Evolutionary conservation across 2,329 filamentous ascomycete genomes (phyloP), one percentile per base, ranked within the genome.

Genomic region (Trichoderma lentiforme): DNA sequence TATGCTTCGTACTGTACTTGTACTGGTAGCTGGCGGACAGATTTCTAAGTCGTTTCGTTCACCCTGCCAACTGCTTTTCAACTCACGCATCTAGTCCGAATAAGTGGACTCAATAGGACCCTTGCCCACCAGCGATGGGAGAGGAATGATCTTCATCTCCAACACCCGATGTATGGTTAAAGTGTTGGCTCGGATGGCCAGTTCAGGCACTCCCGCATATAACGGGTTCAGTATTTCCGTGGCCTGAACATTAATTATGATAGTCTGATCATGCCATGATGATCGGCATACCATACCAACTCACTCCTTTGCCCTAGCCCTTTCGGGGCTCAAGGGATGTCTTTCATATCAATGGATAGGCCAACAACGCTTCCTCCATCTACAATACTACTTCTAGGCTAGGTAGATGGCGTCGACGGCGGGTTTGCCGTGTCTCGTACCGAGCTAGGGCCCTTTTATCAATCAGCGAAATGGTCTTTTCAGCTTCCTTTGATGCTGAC

Each of bases 261-360:
- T 57, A 67, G n/a, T 21, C 18, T 56, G 26, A 60, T 60, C 56
- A 60, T 68, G 65, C 65, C 36, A 47, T 68, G 53, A 43, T 60
- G 65, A 60, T 68, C 65, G 65, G n/a, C 53, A 60, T n/a, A 24
- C 65, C 65, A 43, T 43, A 67, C 24, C 64, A 68, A 68, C 34
- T 14, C 34, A n/a, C 32, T 26, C 57, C 32, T 43, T 39, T 24
- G 26, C 18, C 43, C 53, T 68, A 32, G 12, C 32, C 24, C 43
- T 36, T 47, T 30, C 24, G 7, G 18, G 53, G 18, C 26, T 32
- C 36, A 60, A 58, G 32, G 21, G 24, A 67, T 67, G 34, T 18
- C 34, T 9, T 30, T 21, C 8, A 18, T 32, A 47, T 60, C 51
- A 4, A 39, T 8, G 34, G 14, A 11, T 12, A 3, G 12, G 26